A percentile compares a stretch with the other conserved stretches of the same genome.
These are phyloP conservation scores for Cercophora scortea DNA, from an alignment of 495 filamentous ascomycete species.

Conservation along the genomic window DNA sequence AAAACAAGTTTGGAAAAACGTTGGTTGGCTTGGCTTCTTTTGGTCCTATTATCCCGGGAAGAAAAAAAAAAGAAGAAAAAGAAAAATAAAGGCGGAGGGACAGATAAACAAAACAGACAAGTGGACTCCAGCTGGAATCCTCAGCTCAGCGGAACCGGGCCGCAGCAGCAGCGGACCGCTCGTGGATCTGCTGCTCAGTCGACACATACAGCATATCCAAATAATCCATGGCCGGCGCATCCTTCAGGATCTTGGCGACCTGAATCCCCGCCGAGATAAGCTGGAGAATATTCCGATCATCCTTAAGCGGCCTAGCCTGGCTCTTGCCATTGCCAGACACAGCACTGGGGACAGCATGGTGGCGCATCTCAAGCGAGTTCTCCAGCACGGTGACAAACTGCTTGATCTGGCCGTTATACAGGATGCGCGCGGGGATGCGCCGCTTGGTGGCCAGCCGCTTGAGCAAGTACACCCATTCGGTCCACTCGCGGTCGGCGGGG, in stretches of 20 bases:
- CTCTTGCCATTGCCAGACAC: conserved; percentile 53
- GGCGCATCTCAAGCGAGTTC: conserved; percentile 78
- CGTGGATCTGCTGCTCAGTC: conserved; percentile 69
- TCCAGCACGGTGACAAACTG: conserved; percentile 76
- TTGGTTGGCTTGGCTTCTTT: no score
- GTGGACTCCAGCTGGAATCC: not conserved
- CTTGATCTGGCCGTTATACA: conserved; percentile 87
- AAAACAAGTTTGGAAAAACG: no score
- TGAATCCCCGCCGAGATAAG: conserved; percentile 79
- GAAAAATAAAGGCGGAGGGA: not conserved
- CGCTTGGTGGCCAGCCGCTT: conserved; percentile 80
- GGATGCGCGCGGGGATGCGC: conserved; percentile 69
- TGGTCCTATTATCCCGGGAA: no score
- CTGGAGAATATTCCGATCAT: conserved; percentile 83
- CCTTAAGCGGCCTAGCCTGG: conserved; percentile 75
- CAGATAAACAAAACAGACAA: not conserved
- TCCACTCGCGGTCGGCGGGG: conserved; percentile 80
- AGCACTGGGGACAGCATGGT: conserved; percentile 20
- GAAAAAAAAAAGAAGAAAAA: not conserved
- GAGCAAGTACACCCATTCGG: conserved; percentile 83
- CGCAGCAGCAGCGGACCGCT: conserved; percentile 43
- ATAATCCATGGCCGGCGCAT: conserved; percentile 72
- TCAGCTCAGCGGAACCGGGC: conserved; percentile 34
- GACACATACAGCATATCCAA: conserved; percentile 60
- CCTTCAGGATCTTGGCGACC: conserved; percentile 78